Evolutionary conservation across 2,329 filamentous ascomycete genomes (phyloP).

Genomic region (Pseudopyrenochaeta lycopersici): DNA sequence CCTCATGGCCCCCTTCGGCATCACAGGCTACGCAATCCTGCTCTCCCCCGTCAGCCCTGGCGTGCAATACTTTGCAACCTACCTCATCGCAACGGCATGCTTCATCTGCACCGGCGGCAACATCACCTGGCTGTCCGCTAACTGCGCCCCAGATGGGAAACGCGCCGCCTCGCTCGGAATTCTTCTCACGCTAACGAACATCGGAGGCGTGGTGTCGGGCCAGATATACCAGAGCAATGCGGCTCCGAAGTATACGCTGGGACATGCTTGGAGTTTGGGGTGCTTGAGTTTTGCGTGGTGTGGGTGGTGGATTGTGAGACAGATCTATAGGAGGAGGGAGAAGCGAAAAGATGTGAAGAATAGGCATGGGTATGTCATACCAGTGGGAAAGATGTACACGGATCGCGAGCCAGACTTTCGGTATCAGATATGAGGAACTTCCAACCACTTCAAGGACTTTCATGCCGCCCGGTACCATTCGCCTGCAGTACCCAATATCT

Average conservation of each 20-base stretch:
- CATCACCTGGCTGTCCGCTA: slow-evolving; percentile 44
- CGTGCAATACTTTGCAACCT: slow-evolving; percentile 44
- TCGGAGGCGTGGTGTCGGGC: slow-evolving; percentile 43
- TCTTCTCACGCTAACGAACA: slow-evolving; percentile 43
- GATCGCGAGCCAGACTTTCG: slow-evolving; percentile 42
- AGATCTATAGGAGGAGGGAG: slow-evolving; percentile 45
- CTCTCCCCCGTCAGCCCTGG: slow-evolving; percentile 34
- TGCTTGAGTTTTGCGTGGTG: slow-evolving; percentile 49
- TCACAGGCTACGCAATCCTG: slow-evolving; percentile 42
- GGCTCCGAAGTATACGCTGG: slow-evolving; percentile 36
- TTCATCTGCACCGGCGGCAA: slow-evolving; percentile 46
- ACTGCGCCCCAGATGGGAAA: slow-evolving; percentile 45
- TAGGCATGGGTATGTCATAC: slow-evolving; percentile 26
- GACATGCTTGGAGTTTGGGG: slow-evolving; percentile 50
- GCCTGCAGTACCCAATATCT: no score
- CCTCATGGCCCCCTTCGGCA: slow-evolving; percentile 40
- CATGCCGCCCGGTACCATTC: no score
- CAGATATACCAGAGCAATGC: slow-evolving; percentile 44
- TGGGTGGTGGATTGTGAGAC: slow-evolving; percentile 49
- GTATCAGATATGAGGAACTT: slow-evolving; percentile 24
- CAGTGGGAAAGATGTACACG: slow-evolving; percentile 31
- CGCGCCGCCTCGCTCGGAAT: slow-evolving; percentile 44
- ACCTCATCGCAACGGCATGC: slow-evolving; percentile 44
- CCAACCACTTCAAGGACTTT: no score
- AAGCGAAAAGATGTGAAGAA: slow-evolving; percentile 39